Base-by-base conservation (phyloP, 331 rosid species). In the Quercus phellos region DNA sequence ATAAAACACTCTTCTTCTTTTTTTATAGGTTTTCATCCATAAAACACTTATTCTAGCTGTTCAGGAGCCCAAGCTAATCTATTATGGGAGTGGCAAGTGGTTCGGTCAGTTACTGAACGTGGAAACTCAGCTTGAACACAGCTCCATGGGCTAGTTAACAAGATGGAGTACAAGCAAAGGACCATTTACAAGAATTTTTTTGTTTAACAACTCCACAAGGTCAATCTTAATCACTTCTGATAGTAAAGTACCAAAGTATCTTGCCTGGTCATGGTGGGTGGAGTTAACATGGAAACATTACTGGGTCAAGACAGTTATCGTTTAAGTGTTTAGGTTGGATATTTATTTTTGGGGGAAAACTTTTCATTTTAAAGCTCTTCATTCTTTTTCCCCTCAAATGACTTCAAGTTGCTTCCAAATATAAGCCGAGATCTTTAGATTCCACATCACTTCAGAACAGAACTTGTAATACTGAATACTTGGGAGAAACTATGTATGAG, bases 371-470 rank as follows among this genome's bases (percentile, higher is more conserved):
- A 12, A 18, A 11, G 79, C 14, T 29, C 51, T 64, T 30, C 64
- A 29, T 30, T 70, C 16, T 46, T 46, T 46, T 46, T 12, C 17
- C 51, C 51, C 51, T 11, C 51, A 46, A 11, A 12, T 46, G 18
- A 11, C 53, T 53, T 55, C 12, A 73, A 73, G 63, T 27, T 30
- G 42, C 79, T 72, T 60, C 71, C 54, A 72, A 55, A 77, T 17
- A 30, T 32, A 55, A 46, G 12, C 46, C 38, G 18, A 68, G 67
- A 60, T 60, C 67, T 60, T 4, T 21, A 22, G 32, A 14, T 58
- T 58, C 30, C 17, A 60, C 12, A 59, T 59, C 14, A 59, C 1
- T 29, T 29, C 14, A 5, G 10, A 61, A n/a, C 38, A 61, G 70
- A 17, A 64, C 32, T 64, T 32, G 26, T 21, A 24, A 58, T 58